A percentile compares a stretch with the other conserved stretches of the same genome.
These are phyloP conservation scores for Drechslerella coelobrocha DNA, from an alignment of 2,329 filamentous ascomycete genomes.

Conservation along the genomic window DNA sequence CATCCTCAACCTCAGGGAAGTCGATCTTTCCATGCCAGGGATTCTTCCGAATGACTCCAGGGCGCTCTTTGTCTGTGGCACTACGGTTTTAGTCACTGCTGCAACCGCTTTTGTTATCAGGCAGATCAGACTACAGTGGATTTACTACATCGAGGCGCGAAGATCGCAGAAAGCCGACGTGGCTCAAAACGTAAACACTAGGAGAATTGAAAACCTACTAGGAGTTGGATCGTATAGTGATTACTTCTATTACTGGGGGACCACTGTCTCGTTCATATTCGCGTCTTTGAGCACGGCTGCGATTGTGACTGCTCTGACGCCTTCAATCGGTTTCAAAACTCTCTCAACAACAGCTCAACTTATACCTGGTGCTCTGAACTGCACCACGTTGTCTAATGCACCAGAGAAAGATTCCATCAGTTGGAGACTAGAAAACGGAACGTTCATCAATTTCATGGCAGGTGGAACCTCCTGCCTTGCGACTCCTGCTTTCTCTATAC, in stretches of 20 bases:
- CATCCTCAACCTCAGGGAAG: constrained; percentile 38
- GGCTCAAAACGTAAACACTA: constrained; percentile 20
- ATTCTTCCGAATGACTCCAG: constrained; percentile 45
- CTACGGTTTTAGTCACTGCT: constrained; percentile 31
- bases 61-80: constrained; percentile 38
- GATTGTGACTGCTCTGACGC: constrained; percentile 37
- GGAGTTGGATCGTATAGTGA: constrained; percentile 41
- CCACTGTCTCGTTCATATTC: constrained; percentile 36
- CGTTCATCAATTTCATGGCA: constrained; percentile 33
- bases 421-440: constrained; percentile 37
- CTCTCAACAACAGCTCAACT: constrained; percentile 36
- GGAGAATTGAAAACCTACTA: constrained; percentile 38
- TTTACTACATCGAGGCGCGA: constrained; percentile 34
- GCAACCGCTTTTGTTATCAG: constrained; percentile 31
- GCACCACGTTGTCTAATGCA: constrained; percentile 16
- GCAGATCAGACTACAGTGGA: constrained; percentile 43
- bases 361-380: constrained; percentile 37
- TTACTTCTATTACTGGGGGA: constrained; percentile 47
- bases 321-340: constrained; percentile 39
- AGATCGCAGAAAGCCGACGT: constrained; percentile 31
- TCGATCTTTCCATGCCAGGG: constrained; percentile 40
- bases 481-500: constrained; percentile 31
- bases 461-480: constrained; percentile 39
- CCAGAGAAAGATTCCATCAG: constrained; percentile 14
- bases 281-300: constrained; percentile 31